Evolutionary conservation across 371 early-diverging fungal species (phyloP), one percentile per base, ranked within the genome.

Genomic region (Mortierella sp.): DNA sequence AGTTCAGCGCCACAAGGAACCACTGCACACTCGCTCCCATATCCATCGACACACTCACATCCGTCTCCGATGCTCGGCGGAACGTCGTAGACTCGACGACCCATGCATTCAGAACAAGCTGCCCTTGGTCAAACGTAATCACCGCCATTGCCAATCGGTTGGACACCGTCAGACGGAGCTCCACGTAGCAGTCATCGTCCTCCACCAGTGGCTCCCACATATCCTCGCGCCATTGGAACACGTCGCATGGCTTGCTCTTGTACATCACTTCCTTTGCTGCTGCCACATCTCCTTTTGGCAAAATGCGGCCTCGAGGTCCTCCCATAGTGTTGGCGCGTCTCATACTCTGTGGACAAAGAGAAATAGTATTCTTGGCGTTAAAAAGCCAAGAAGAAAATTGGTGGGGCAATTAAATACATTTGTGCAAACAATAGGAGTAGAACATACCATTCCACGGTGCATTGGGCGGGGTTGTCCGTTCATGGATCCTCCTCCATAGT

Each of bases 81-180:
- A 83, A 83, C 10, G 79, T 79, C 3, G 84, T 83, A 31, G 84
- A 83, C 26, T 72, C 79, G 29, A 83, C 84, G 11, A 83, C 73
- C 84, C 84, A 83, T 41, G 84, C 84, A 69, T 83, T 83, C 73
- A 83, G 73, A 70, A 83, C 65, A 73, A 83, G 73, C 68, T 83
- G 84, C 13, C 72, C 79, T 43, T 64, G 29, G 31, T 83, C 84
- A n/a, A 13, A 43, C 10, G 79, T 76, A 45, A 65, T 73, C 64
- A 79, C 84, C 26, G 84, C 84, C 79, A 83, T 79, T 65, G 79
- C 84, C 67, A 83, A 63, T 14, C 84, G 84, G 39, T 79, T 79
- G 44, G 84, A 65, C 4, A 76, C 70, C n/a, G 84, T 83, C 73
- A 83, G 24, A 9, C 84, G 84, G 13, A 83, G 76, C 22, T 83